phyloP scores from a whole-genome alignment of 2,329 filamentous ascomycete species.

The Aspergillus udagawae region DNA sequence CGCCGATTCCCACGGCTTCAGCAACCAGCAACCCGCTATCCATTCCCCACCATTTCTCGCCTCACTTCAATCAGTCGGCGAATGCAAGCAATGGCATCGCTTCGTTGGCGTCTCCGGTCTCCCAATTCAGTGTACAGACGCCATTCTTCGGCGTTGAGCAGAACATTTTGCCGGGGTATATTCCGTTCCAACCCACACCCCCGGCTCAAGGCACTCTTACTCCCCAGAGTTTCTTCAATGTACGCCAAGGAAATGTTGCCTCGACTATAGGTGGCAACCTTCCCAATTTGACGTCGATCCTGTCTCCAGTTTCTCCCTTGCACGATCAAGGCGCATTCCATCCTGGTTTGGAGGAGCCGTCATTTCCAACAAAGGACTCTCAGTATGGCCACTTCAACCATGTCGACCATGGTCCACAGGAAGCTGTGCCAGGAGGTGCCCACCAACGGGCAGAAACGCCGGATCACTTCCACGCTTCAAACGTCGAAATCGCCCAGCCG shows the following conservation, averaged over 20 bases:
- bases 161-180: slow-evolving; percentile 63
- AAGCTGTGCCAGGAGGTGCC: slow-evolving; percentile 17
- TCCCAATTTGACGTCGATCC: slow-evolving; percentile 43
- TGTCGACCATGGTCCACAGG: slow-evolving; percentile 28
- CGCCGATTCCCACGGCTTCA: slow-evolving; percentile 75
- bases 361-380: slow-evolving; percentile 18
- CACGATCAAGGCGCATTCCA: slow-evolving; percentile 46
- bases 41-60: slow-evolving; percentile 61
- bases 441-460: slow-evolving; percentile 29
- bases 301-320: slow-evolving; percentile 64
- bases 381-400: slow-evolving; percentile 23
- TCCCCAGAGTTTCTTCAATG: slow-evolving; percentile 41
- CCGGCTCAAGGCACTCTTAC: slow-evolving; percentile 41
- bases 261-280: slow-evolving; percentile 53
- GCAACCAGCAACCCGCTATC: slow-evolving; percentile 65
- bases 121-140: slow-evolving; percentile 57
- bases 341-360: slow-evolving; percentile 21
- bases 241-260: slow-evolving; percentile 46
- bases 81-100: slow-evolving; percentile 60
- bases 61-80: slow-evolving; percentile 56
- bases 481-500: slow-evolving; percentile 55
- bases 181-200: slow-evolving; percentile 61
- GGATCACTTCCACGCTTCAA: slow-evolving; percentile 40
- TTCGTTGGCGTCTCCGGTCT: slow-evolving; percentile 68
- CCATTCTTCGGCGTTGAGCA: slow-evolving; percentile 57